Conservation (phyloP, 306 rosid species). For the Hippophae gyantsensis region DNA sequence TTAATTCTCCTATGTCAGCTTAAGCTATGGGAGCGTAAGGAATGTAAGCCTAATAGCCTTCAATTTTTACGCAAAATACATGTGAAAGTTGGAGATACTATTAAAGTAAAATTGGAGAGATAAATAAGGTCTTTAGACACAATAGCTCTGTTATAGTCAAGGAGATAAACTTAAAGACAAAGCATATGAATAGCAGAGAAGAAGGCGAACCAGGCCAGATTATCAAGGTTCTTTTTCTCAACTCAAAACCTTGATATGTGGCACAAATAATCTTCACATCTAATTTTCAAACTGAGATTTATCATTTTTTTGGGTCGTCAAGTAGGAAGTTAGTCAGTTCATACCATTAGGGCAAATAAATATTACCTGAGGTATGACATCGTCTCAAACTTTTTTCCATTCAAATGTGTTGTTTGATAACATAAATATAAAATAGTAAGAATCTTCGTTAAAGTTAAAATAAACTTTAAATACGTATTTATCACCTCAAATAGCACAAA, state of each 20-base stretch:
- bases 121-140: constrained; percentile 57
- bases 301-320: too few relatives aligned
- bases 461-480: too few relatives aligned
- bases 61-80: constrained; percentile 84
- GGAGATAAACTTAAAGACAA: constrained; percentile 80
- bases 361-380: too few relatives aligned
- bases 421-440: too few relatives aligned
- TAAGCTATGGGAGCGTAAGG: constrained; percentile 84
- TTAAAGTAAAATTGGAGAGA: constrained; percentile 79
- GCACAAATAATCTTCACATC: background rate
- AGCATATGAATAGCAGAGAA: constrained; percentile 77
- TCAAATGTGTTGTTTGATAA: constrained; percentile 1
- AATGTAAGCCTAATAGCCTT: constrained; percentile 89
- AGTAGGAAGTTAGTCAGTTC: too few relatives aligned
- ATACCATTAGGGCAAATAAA: too few relatives aligned
- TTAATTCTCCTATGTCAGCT: constrained; percentile 41
- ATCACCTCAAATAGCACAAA: too few relatives aligned
- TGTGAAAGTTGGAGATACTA: constrained; percentile 84
- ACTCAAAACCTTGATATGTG: background rate
- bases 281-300: background rate
- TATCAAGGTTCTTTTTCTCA: constrained; percentile 46
- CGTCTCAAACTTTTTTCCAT: background rate
- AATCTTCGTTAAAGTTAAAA: too few relatives aligned
- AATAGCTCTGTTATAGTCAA: constrained; percentile 62
- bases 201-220: constrained; percentile 90